These are phyloP conservation scores for Barbarea vulgaris DNA, from an alignment of 345 rosid species.

Conservation along the genomic window DNA sequence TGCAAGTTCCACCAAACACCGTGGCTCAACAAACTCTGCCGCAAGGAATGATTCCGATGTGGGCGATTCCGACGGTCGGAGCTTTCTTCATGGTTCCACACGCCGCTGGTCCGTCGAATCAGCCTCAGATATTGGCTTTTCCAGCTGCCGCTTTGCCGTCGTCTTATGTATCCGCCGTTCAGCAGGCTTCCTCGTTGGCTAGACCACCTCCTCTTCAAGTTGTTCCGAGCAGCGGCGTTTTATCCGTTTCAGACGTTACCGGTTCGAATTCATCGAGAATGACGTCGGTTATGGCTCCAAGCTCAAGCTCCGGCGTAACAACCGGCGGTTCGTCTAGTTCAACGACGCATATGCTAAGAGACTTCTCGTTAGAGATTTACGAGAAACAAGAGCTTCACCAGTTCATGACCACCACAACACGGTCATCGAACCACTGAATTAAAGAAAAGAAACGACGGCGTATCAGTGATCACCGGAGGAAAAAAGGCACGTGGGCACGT, in stretches of 20 bases:
- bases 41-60: conserved; percentile 78
- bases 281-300: conserved; percentile 59
- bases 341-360: conserved; percentile 62
- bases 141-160: conserved; percentile 52
- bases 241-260: conserved; percentile 34
- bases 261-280: conserved; percentile 41
- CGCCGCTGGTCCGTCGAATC: conserved; percentile 49
- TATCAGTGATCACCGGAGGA: neutral
- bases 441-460: neutral
- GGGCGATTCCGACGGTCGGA: conserved; percentile 73
- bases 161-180: conserved; percentile 61
- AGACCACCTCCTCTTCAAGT: conserved; percentile 23
- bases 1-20: conserved; percentile 12
- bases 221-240: conserved; percentile 20
- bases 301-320: conserved; percentile 47
- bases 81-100: conserved; percentile 63
- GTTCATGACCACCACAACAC: conserved; percentile 49
- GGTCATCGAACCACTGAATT: conserved; percentile 55
- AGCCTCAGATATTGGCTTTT: conserved; percentile 61
- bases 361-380: conserved; percentile 73
- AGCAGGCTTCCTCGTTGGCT: conserved; percentile 47
- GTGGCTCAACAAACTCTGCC: conserved; percentile 39
- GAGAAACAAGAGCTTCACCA: conserved; percentile 70
- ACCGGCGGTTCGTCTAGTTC: conserved; percentile 23
- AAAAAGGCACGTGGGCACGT: conserved; percentile 62